Evolutionary conservation across 148 eudicot species (phyloP).

Genomic region (Rhododendron vialii): DNA sequence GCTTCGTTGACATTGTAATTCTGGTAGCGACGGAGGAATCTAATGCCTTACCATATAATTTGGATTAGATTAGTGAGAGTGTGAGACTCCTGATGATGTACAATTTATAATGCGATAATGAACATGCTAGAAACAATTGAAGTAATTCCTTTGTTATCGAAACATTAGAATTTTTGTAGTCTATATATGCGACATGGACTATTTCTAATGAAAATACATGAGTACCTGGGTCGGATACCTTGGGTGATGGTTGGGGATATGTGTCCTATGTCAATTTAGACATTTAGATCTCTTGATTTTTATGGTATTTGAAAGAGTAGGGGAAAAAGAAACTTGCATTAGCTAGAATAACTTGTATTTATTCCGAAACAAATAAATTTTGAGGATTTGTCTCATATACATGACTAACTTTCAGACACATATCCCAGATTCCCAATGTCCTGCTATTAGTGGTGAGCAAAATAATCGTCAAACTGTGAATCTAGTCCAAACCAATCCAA

Average conservation of each 20-base stretch:
- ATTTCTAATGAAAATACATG: too few species aligned
- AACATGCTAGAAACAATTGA: background rate
- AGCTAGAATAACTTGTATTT: background rate
- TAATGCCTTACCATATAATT: background rate
- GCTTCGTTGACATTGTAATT: background rate
- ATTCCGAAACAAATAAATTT: background rate
- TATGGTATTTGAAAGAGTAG: too few species aligned
- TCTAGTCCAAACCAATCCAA: too few species aligned
- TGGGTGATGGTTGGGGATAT: too few species aligned
- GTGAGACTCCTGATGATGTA: background rate
- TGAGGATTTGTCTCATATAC: background rate
- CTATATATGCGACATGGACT: too few species aligned
- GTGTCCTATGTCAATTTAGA: too few species aligned
- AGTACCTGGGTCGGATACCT: too few species aligned
- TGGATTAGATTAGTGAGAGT: background rate
- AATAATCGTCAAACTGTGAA: too few species aligned
- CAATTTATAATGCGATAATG: background rate
- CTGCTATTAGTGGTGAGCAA: background rate
- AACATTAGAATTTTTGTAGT: background rate
- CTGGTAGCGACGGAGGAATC: background rate
- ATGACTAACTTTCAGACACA: background rate
- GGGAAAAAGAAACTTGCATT: background rate
- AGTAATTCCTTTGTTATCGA: background rate
- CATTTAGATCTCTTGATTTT: too few species aligned
- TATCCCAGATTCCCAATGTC: background rate